Evolutionary conservation across 1,139 yeast genomes (phyloP).

Genomic region (Wickerhamomyces sp.): DNA sequence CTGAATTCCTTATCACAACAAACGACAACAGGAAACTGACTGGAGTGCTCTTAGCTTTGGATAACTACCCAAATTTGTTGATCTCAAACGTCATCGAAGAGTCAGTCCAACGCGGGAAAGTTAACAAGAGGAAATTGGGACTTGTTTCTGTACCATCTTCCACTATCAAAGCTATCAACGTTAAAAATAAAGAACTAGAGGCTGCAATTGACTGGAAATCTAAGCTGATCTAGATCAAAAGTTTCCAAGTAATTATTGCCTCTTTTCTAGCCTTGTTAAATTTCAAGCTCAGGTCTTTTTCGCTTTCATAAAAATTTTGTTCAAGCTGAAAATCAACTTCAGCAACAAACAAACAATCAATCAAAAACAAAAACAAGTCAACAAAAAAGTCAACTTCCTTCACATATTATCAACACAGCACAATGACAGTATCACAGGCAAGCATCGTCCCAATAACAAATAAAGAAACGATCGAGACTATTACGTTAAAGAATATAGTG

Average conservation of each 20-base stretch:
- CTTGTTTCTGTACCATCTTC: constrained; percentile 31
- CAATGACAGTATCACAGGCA: constrained; percentile 21
- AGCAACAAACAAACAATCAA: neutral
- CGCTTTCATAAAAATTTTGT: neutral
- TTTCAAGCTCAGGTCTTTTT: neutral
- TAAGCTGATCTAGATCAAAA: constrained; percentile 1
- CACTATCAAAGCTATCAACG: constrained; percentile 24
- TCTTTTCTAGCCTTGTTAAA: neutral
- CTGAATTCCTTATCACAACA: constrained; percentile 20
- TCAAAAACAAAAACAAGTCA: neutral
- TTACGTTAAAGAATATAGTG: constrained; percentile 23
- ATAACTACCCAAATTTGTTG: constrained; percentile 33
- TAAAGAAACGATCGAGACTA: constrained; percentile 14
- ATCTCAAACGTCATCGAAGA: constrained; percentile 24
- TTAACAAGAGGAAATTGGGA: constrained; percentile 28
- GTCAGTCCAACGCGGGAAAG: constrained; percentile 6
- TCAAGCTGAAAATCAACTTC: neutral
- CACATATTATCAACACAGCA: neutral
- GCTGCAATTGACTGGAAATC: constrained; percentile 23
- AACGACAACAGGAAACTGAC: constrained; percentile 27
- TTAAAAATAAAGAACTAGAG: constrained; percentile 21
- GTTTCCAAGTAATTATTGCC: too few relatives aligned
- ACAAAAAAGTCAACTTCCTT: neutral
- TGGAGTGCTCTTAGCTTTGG: constrained; percentile 33
- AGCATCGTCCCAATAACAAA: constrained; percentile 14